These are phyloP conservation scores for Epichloe hybrida DNA, from an alignment of 2,329 filamentous ascomycete species.

Conservation along the genomic window DNA sequence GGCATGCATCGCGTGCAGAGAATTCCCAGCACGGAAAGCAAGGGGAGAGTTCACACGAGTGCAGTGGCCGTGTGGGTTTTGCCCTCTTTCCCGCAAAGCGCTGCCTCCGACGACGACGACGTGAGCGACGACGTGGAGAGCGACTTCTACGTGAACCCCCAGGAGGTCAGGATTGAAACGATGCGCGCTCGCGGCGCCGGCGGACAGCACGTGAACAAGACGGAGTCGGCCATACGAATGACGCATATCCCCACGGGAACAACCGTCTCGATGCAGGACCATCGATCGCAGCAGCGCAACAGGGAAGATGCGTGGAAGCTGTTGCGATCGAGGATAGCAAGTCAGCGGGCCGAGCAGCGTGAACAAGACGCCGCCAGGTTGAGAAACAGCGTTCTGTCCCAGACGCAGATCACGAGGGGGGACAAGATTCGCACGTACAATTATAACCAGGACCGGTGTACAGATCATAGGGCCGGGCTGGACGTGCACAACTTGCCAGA, in stretches of 20 bases:
- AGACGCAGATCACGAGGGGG: constrained; percentile 71
- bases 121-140: constrained; percentile 70
- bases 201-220: constrained; percentile 97
- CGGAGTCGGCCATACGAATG: constrained; percentile 85
- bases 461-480: constrained; percentile 71
- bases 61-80: constrained; percentile 87
- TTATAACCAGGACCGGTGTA: constrained; percentile 60
- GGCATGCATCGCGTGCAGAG: constrained; percentile 94
- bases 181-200: constrained; percentile 89
- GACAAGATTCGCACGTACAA: constrained; percentile 96
- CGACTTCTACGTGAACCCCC: constrained; percentile 83
- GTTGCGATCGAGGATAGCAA: constrained; percentile 68
- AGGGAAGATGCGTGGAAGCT: constrained; percentile 77
- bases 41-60: constrained; percentile 85
- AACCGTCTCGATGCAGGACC: constrained; percentile 84
- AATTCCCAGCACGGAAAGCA: constrained; percentile 79
- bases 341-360: constrained; percentile 63
- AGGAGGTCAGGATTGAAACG: constrained; percentile 72
- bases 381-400: constrained; percentile 64
- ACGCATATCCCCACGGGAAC: constrained; percentile 83
- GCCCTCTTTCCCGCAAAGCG: constrained; percentile 58
- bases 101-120: constrained; percentile 30
- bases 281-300: constrained; percentile 80
- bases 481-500: constrained; percentile 70
- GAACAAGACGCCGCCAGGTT: constrained; percentile 68